Conservation (phyloP, 345 rosid genomes). For the Anastatica hierochuntica region DNA sequence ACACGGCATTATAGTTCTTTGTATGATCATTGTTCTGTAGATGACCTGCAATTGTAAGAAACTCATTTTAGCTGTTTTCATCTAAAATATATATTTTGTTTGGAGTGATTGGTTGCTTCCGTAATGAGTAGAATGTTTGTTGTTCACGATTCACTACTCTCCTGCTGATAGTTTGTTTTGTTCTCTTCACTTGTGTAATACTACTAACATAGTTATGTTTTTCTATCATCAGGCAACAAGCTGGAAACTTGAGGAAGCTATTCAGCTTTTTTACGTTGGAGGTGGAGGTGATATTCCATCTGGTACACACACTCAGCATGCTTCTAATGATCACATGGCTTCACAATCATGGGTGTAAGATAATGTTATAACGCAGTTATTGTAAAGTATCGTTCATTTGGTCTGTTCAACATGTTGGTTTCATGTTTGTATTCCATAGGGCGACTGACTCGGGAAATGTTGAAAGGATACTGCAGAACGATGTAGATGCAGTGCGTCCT, state of each 20-base stretch:
- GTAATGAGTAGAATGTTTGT: too few relatives aligned
- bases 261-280: conserved; percentile 89
- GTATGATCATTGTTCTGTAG: too few relatives aligned
- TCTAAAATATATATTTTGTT: too few relatives aligned
- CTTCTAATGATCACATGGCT: conserved; percentile 21
- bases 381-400: neutral
- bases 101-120: too few relatives aligned
- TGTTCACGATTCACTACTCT: neutral
- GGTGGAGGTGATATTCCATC: conserved; percentile 48
- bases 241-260: conserved; percentile 95
- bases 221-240: conserved; percentile 61
- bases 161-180: neutral
- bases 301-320: conserved; percentile 34
- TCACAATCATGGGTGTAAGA: conserved; percentile 40
- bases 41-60: too few relatives aligned
- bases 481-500: conserved; percentile 74
- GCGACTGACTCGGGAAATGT: conserved; percentile 26
- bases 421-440: conserved; percentile 29
- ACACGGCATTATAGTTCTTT: neutral
- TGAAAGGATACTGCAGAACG: conserved; percentile 32
- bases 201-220: neutral
- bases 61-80: too few relatives aligned
- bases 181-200: neutral
- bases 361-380: neutral
- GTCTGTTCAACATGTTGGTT: conserved; percentile 5